Conservation (phyloP, 1,284 basidiomycete genomes). For the Thelephora terrestris region DNA sequence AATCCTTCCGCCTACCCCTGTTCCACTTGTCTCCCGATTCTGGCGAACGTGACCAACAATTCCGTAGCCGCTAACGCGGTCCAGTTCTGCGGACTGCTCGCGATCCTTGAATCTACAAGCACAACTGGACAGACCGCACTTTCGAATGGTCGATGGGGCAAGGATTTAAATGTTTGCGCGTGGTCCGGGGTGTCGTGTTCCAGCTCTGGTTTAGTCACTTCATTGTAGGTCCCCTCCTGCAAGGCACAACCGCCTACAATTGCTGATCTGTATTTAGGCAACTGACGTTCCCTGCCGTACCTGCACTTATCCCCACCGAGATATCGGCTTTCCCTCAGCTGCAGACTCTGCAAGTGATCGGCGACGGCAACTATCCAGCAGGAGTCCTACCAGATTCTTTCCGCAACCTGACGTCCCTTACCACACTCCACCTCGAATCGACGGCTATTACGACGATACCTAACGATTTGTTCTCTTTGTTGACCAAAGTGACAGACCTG, state of each 20-base stretch:
- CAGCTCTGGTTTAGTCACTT: constrained; percentile 29
- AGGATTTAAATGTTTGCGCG: constrained; percentile 35
- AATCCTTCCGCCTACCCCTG: constrained; percentile 37
- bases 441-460: constrained; percentile 34
- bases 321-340: constrained; percentile 32
- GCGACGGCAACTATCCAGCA: constrained; percentile 29
- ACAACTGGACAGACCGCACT: constrained; percentile 29
- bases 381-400: constrained; percentile 31
- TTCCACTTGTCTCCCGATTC: constrained; percentile 32
- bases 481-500: constrained; percentile 29
- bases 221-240: constrained; percentile 27
- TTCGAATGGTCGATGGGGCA: constrained; percentile 35
- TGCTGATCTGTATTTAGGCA: constrained; percentile 20
- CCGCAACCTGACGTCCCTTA: constrained; percentile 28
- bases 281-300: constrained; percentile 37
- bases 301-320: constrained; percentile 33
- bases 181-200: constrained; percentile 41
- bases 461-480: constrained; percentile 24
- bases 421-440: constrained; percentile 33
- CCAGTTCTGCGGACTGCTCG: constrained; percentile 42
- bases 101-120: constrained; percentile 35
- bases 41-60: constrained; percentile 29
- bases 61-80: constrained; percentile 26
- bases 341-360: constrained; percentile 30
- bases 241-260: background rate